Evolutionary conservation across 2,329 filamentous ascomycete genomes (phyloP), one percentile per base, ranked within the genome.

Genomic region (Didymella exigua): DNA sequence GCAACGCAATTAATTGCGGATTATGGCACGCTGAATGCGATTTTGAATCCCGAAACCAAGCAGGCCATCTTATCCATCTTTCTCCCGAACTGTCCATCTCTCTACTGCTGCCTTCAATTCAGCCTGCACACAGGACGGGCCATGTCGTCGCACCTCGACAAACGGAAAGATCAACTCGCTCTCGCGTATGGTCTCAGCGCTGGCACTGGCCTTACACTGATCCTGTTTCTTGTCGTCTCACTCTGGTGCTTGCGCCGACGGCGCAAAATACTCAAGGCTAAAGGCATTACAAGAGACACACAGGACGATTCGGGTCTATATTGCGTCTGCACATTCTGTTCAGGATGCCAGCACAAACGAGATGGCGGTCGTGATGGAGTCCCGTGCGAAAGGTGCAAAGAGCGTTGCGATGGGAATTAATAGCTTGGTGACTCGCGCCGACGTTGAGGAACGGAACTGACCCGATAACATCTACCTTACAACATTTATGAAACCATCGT

Each of bases 101-200:
- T 31, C 30, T 16, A 31, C 16, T 7, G 31, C 31, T 2, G n/a
- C 16, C 16, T 18, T 34, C 31, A 18, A 5, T 18, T 34, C 16
- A 9, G 14, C 6, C 31, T 16, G 16, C 31, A 16, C 14, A 34
- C 31, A 34, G 31, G 31, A 4, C 31, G 16, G 7, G 18, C 33
- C 29, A 33, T n/a, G 14, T 10, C 4, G 3, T 31, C 13, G 4
- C 31, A 6, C 3, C 7, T 29, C 23, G 7, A n/a, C 33, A 47
- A 29, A 30, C 31, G 44, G 7, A 14, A 23, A 7, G 27, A n/a
- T 16, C 26, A 40, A 24, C 19, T 34, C 1, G 27, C 36, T 24
- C 37, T 49, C 6, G 46, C 46, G n/a, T 49, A 30, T 19, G 36
- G 46, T 41, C 46, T 49, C 14, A 49, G 46, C 13, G 27, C 46